Evolutionary conservation across 1,139 yeast genomes (phyloP), one percentile per base, ranked within the genome.

Genomic region (Candida tropicalis): DNA sequence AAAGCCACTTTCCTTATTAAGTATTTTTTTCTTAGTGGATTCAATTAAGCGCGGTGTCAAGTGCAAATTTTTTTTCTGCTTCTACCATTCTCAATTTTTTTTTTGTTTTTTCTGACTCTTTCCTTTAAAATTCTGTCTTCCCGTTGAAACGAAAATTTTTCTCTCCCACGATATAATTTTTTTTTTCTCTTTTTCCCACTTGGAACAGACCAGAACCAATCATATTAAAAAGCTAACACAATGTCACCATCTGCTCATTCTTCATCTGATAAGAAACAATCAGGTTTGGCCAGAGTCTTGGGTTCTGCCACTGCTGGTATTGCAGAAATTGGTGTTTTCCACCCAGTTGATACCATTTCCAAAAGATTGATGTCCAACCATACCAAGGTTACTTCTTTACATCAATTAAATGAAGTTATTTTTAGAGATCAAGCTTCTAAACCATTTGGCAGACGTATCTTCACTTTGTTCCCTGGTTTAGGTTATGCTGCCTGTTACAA

Each of bases 261-360:
- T 23, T 50, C 68, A 38, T 60, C 71, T 33, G 97, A 90, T 63
- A 85, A 84, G 71, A 89, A 87, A 69, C 96, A 90, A 70, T 84
- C 95, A 38, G 98, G 89, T 45, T 55, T 75, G 43, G 97, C 99
- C 59, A 83, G 99, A 66, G 84, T 95, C 39, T 75, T 91, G 45
- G 99, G 99, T 37, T 91, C 98, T 24, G 99, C 98, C 20, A 79
- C 96, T 27, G 99, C 99, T 28, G 99, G 99, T 57, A 88, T 93
- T 61, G 82, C 95, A 60, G 99, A 93, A 69, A 85, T 93, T 58
- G 96, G 87, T 48, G 95, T 95, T 32, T 93, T 93, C 82, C 99
- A 93, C 68, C 99, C 99, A 18, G 98, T 93, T 36, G 99, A 93
- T 70, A 93, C 99, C 44, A 87, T 91, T 60, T 91, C 99, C 56